Conservation (phyloP, 2,329 filamentous ascomycete genomes). For the Mollisiaceae sp. region DNA sequence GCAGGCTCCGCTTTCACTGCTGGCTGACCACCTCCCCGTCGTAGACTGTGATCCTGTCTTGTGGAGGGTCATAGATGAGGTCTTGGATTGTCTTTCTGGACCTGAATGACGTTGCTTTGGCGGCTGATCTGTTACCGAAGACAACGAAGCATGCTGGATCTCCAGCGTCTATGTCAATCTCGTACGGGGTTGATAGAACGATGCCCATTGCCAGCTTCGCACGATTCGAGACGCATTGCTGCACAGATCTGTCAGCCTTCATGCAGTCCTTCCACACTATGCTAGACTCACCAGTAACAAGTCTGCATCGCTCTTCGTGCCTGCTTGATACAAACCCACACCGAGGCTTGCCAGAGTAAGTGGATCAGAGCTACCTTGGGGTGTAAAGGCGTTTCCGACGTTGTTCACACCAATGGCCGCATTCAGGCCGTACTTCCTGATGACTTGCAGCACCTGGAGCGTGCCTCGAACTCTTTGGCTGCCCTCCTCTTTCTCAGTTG, state of each 20-base stretch:
- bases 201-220: conserved; percentile 41
- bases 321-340: conserved; percentile 71
- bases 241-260: conserved; percentile 18
- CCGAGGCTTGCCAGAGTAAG: conserved; percentile 65
- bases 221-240: conserved; percentile 42
- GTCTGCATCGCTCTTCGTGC: conserved; percentile 62
- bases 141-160: conserved; percentile 40
- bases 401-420: conserved; percentile 72
- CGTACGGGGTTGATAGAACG: conserved; percentile 17
- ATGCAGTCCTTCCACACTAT: not conserved
- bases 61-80: conserved; percentile 39
- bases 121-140: conserved; percentile 31
- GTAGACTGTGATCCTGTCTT: conserved; percentile 37
- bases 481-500: conserved; percentile 36
- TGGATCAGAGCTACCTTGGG: conserved; percentile 70
- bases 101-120: conserved; percentile 30
- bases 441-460: conserved; percentile 64
- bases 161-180: conserved; percentile 32
- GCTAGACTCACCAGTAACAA: conserved; percentile 58
- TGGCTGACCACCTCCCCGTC: conserved; percentile 32
- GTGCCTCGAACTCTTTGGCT: conserved; percentile 59
- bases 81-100: conserved; percentile 38
- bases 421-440: conserved; percentile 60
- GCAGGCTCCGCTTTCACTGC: conserved; percentile 3
- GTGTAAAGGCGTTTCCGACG: conserved; percentile 76